Conservation (phyloP, 2,329 filamentous ascomycete genomes). For the Escovopsis sp. region DNA sequence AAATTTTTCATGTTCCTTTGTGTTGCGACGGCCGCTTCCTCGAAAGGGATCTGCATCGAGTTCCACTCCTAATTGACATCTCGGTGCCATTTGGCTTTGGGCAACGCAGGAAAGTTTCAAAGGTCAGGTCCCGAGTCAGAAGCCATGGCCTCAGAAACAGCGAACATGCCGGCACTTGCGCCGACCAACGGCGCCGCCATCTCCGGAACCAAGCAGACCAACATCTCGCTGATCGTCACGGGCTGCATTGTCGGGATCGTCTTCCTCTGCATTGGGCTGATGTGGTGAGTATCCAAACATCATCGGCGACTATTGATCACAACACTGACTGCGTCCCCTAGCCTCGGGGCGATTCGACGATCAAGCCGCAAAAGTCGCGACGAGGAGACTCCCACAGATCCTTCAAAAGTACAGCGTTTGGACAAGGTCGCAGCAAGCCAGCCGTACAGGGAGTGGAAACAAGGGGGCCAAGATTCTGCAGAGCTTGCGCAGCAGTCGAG, state of each 20-base stretch:
- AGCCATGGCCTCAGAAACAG: too few species aligned
- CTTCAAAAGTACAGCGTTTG: neutral
- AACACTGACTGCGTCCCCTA: neutral
- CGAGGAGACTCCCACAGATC: neutral
- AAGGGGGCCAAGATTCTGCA: neutral
- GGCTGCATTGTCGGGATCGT: neutral
- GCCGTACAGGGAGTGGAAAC: constrained; percentile 2
- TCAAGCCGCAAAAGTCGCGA: neutral
- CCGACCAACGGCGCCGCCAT: too few species aligned
- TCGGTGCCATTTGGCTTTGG: too few species aligned
- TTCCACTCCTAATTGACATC: too few species aligned
- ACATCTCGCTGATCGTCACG: neutral
- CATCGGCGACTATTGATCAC: neutral
- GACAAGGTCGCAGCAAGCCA: constrained; percentile 1
- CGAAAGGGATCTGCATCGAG: too few species aligned
- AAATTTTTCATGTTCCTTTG: too few species aligned
- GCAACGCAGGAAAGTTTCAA: too few species aligned
- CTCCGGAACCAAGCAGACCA: too few species aligned
- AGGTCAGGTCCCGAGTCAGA: too few species aligned
- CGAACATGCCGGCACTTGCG: too few species aligned
- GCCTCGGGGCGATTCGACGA: neutral
- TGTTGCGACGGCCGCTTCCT: too few species aligned
- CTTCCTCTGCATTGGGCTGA: neutral
- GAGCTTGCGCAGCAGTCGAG: neutral
- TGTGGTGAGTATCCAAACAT: neutral